Conservation (phyloP, 495 filamentous ascomycete species). For the Acidiella bohemica region DNA sequence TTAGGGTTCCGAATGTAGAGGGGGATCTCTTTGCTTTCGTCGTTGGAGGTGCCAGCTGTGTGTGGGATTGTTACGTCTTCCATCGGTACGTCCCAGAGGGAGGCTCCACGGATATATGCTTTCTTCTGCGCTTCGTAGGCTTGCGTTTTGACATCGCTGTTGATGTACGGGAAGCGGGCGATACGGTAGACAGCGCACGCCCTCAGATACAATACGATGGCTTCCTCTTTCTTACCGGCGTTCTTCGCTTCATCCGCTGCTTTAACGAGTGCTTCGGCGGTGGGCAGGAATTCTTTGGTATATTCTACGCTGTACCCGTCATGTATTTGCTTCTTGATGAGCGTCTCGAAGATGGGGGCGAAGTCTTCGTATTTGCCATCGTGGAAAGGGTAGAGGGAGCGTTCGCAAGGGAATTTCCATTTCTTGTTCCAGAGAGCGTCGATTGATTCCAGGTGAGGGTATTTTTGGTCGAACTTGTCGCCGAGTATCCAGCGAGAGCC, state of each 20-base stretch:
- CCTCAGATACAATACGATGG: slow-evolving; percentile 50
- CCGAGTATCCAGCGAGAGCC: slow-evolving; percentile 20
- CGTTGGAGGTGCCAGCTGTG: slow-evolving; percentile 30
- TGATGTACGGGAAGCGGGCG: slow-evolving; percentile 59
- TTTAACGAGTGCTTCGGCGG: slow-evolving; percentile 37
- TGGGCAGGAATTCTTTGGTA: slow-evolving; percentile 48
- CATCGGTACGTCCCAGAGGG: slow-evolving; percentile 41
- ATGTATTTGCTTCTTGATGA: slow-evolving; percentile 49
- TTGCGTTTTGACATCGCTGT: slow-evolving; percentile 35
- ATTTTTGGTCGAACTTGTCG: slow-evolving; percentile 19
- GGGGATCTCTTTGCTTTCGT: slow-evolving; percentile 44
- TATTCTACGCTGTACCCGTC: slow-evolving; percentile 49
- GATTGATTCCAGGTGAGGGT: slow-evolving; percentile 49
- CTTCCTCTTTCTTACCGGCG: slow-evolving; percentile 28
- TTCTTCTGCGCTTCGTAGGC: slow-evolving; percentile 56
- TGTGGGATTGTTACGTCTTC: slow-evolving; percentile 47
- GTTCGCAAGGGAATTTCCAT: slow-evolving; percentile 46
- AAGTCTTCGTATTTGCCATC: slow-evolving; percentile 61
- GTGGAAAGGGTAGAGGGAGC: slow-evolving; percentile 38
- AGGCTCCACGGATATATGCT: slow-evolving; percentile 46
- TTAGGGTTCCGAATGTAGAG: slow-evolving; percentile 47
- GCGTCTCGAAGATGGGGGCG: slow-evolving; percentile 48
- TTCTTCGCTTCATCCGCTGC: slow-evolving; percentile 34
- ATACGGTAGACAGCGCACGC: slow-evolving; percentile 59
- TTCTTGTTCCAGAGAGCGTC: slow-evolving; percentile 61